Evolutionary conservation across 1,284 basidiomycete genomes (phyloP), one percentile per base, ranked within the genome.

Genomic region (Naganishia albida): DNA sequence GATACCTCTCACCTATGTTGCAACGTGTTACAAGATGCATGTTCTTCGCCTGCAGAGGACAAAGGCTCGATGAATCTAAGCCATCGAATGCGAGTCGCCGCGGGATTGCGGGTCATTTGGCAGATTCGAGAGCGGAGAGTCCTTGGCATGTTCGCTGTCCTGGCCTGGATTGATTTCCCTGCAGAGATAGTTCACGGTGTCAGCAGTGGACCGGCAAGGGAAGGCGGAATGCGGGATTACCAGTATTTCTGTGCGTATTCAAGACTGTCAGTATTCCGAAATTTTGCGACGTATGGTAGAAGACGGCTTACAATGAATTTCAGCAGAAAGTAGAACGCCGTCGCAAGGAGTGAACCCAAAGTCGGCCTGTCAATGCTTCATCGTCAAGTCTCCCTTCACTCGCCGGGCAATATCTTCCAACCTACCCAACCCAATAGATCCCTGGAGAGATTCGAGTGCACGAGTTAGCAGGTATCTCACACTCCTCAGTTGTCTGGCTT

Each of bases 301-400:
- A 23, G 3, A 25, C 25, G 13, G 79, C 83, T 72, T 71, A 85
- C 86, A 59, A 73, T 64, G 20, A 81, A 81, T 72, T 87, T 87
- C 54, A 88, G 78, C 20, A 83, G 67, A 25, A 79, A 72, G 73
- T 87, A 89, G 71, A 88, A 83, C 1, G 69, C 80, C 10, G 83
- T 80, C 16, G 83, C 86, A 39, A 88, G 80, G 20, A 87, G 71
- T 0, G 85, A 82, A 23, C 87, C 87, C 26, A 87, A 76, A 65
- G 81, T 81, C 0, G 86, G 86, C 40, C 86, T 86, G 20, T 86
- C 20, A 20, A 12, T 18, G 7, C 20, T 23, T 20, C 16, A 20
- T 16, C 15, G 46, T 48, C 46, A 48, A 20, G n/a, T n/a, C 25
- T 1, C 13, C 40, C n/a, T 39, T 43, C 1, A 23, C 3, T 52